A percentile compares a stretch with the other conserved stretches of the same genome.
These are phyloP conservation scores for Bacidia rubella DNA, from an alignment of 495 filamentous ascomycete species.

Conservation along the genomic window DNA sequence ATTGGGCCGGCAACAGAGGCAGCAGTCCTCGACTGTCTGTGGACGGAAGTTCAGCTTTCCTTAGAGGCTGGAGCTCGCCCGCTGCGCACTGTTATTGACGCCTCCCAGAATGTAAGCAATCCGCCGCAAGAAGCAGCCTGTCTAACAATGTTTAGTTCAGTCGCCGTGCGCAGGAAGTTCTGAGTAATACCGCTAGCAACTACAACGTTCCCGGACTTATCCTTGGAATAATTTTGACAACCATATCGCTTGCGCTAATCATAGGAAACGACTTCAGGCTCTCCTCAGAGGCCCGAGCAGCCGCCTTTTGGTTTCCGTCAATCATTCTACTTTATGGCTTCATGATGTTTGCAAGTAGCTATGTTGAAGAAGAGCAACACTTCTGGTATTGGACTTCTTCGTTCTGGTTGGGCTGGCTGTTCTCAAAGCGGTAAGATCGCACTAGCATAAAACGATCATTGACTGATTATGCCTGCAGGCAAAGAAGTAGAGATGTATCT, in stretches of 20 bases:
- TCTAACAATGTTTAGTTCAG: slow-evolving; percentile 41
- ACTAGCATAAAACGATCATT: too few species aligned
- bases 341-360: slow-evolving; percentile 97
- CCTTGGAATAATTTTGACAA: slow-evolving; percentile 37
- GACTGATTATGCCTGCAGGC: background rate
- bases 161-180: slow-evolving; percentile 51
- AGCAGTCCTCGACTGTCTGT: slow-evolving; percentile 52
- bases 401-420: slow-evolving; percentile 58
- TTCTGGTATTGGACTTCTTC: slow-evolving; percentile 93
- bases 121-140: slow-evolving; percentile 12
- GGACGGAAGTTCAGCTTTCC: slow-evolving; percentile 28
- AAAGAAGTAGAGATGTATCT: background rate
- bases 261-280: background rate
- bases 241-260: slow-evolving; percentile 26
- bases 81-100: background rate
- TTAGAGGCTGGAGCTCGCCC: slow-evolving; percentile 1
- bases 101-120: slow-evolving; percentile 11
- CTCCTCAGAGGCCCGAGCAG: background rate
- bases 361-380: slow-evolving; percentile 94
- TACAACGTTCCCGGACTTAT: slow-evolving; percentile 58
- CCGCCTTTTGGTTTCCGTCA: slow-evolving; percentile 2
- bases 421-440: slow-evolving; percentile 30
- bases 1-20: slow-evolving; percentile 30
- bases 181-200: slow-evolving; percentile 82
- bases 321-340: slow-evolving; percentile 48